Evolutionary conservation across 2,329 filamentous ascomycete species (phyloP).

Genomic region (Diaporthe sp.): DNA sequence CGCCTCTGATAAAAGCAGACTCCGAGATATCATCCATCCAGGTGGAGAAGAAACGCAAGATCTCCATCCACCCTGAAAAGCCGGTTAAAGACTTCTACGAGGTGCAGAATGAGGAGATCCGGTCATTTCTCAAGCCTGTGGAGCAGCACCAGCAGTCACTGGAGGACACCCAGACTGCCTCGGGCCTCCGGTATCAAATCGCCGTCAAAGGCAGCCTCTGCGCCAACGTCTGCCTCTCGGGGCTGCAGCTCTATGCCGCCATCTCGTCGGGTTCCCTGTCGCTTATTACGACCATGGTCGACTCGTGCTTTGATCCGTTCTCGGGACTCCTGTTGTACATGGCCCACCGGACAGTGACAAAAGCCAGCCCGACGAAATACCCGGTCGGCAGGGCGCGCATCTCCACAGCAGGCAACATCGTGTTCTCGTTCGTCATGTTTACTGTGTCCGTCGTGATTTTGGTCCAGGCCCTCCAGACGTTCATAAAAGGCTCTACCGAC

Average conservation of each 20-base stretch:
- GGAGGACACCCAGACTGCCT: slow-evolving; percentile 82
- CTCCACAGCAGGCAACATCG: slow-evolving; percentile 95
- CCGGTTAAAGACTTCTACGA: slow-evolving; percentile 85
- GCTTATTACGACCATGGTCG: slow-evolving; percentile 97
- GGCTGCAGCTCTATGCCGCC: slow-evolving; percentile 90
- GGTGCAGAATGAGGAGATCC: slow-evolving; percentile 91
- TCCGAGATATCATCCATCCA: slow-evolving; percentile 25
- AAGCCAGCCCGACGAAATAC: slow-evolving; percentile 87
- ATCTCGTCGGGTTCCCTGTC: slow-evolving; percentile 90
- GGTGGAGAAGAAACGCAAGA: slow-evolving; percentile 17
- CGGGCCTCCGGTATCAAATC: slow-evolving; percentile 81
- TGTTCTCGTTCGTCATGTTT: slow-evolving; percentile 97
- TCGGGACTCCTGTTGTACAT: slow-evolving; percentile 90
- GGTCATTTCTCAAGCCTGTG: slow-evolving; percentile 90
- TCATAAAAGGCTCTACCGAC: slow-evolving; percentile 65
- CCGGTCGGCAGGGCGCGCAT: slow-evolving; percentile 94
- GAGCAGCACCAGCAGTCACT: slow-evolving; percentile 90
- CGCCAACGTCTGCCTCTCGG: slow-evolving; percentile 84
- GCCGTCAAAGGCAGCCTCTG: slow-evolving; percentile 77
- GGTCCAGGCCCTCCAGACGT: slow-evolving; percentile 83
- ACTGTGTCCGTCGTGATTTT: slow-evolving; percentile 93
- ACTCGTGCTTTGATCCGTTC: slow-evolving; percentile 92
- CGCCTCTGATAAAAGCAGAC: slow-evolving; percentile 31
- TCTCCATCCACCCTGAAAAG: slow-evolving; percentile 15
- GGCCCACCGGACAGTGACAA: slow-evolving; percentile 87